phyloP scores from a whole-genome alignment of 2,329 filamentous ascomycete species.

The Chalaropsis ovoidea region DNA sequence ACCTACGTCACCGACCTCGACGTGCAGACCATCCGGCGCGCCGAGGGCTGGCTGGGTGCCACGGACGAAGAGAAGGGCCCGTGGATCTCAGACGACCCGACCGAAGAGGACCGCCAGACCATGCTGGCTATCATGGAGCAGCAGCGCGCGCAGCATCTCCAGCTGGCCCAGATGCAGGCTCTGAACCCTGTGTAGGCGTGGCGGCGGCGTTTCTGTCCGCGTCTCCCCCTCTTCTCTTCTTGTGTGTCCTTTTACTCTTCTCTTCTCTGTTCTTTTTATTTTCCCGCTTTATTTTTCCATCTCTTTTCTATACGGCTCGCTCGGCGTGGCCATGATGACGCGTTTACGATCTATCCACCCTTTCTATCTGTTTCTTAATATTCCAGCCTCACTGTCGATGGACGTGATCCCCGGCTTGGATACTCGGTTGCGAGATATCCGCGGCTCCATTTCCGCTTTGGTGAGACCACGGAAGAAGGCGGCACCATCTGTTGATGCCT shows the following conservation, averaged over 20 bases:
- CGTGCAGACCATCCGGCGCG: conserved; percentile 75
- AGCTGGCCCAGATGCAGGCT: conserved; percentile 8
- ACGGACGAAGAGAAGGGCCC: conserved; percentile 79
- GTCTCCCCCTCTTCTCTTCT: not conserved
- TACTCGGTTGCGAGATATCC: conserved; percentile 10
- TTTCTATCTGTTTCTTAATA: conserved; percentile 13
- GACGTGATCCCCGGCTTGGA: not conserved
- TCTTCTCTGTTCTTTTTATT: conserved; percentile 14
- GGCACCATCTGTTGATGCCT: conserved; percentile 1
- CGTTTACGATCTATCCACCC: conserved; percentile 1
- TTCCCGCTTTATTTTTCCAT: conserved; percentile 21
- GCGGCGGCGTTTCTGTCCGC: not conserved
- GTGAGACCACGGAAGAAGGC: not conserved
- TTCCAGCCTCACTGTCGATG: not conserved
- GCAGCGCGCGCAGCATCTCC: conserved; percentile 1
- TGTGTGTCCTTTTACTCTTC: conserved; percentile 11
- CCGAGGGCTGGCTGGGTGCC: conserved; percentile 70
- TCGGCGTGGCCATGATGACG: conserved; percentile 11
- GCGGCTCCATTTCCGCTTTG: not conserved
- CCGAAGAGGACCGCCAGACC: conserved; percentile 50
- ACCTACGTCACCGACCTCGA: conserved; percentile 88
- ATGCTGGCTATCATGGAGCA: conserved; percentile 32
- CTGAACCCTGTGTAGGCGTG: not conserved
- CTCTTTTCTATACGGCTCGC: conserved; percentile 12
- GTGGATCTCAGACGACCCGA: conserved; percentile 67